These are phyloP conservation scores for Tylopilus sp. DNA, from an alignment of 1,284 basidiomycete genomes.

Conservation along the genomic window DNA sequence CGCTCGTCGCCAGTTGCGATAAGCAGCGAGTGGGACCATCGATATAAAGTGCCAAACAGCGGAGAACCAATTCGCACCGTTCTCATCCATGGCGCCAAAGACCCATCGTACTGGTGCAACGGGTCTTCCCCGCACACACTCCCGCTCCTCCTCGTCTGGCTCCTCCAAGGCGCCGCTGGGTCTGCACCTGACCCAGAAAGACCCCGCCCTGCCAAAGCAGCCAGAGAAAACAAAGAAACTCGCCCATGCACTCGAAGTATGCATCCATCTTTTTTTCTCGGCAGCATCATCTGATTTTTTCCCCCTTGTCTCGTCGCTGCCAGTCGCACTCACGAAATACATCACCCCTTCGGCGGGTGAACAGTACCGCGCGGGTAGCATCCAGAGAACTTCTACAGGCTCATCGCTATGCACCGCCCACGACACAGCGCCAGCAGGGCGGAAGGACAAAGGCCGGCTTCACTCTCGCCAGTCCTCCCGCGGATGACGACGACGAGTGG, in stretches of 20 bases:
- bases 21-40: slow-evolving; percentile 8
- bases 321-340: slow-evolving; percentile 38
- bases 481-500: slow-evolving; percentile 67
- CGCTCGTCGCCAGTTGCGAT: slow-evolving; percentile 13
- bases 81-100: slow-evolving; percentile 48
- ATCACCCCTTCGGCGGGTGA: slow-evolving; percentile 44
- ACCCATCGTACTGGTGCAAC: slow-evolving; percentile 43
- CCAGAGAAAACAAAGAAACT: slow-evolving; percentile 54
- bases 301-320: not conserved
- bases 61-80: slow-evolving; percentile 34
- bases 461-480: slow-evolving; percentile 51
- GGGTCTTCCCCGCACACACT: slow-evolving; percentile 55
- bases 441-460: slow-evolving; percentile 55
- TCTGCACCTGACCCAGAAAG: slow-evolving; percentile 68
- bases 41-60: slow-evolving; percentile 27
- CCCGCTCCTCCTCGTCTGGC: slow-evolving; percentile 56
- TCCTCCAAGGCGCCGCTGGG: slow-evolving; percentile 56
- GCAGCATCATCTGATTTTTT: slow-evolving; percentile 15
- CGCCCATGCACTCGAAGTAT: slow-evolving; percentile 45
- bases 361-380: slow-evolving; percentile 50
- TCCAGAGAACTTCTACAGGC: slow-evolving; percentile 49
- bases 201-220: slow-evolving; percentile 42
- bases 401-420: slow-evolving; percentile 36
- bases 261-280: slow-evolving; percentile 24
- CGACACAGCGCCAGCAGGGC: slow-evolving; percentile 36